Evolutionary conservation across 495 filamentous ascomycete genomes (phyloP).

Genomic region (Tetracladium setigerum): DNA sequence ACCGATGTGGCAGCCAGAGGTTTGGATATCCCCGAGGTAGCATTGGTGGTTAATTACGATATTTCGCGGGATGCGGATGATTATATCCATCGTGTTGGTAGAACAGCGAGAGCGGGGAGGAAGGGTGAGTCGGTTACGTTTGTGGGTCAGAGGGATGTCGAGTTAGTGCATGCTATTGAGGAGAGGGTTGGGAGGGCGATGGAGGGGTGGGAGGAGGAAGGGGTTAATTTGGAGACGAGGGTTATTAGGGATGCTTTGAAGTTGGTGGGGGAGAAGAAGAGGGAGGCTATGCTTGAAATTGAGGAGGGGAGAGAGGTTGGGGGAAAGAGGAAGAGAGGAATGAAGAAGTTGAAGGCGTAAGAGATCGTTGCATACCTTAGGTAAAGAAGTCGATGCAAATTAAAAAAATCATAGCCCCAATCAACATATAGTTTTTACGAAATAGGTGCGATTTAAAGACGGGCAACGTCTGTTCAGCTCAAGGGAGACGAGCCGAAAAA

Average conservation of each 20-base stretch:
- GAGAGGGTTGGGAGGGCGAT: constrained; percentile 71
- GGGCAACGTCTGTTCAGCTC: too few species aligned
- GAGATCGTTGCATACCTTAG: too few species aligned
- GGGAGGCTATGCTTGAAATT: constrained; percentile 80
- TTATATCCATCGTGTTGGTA: constrained; percentile 93
- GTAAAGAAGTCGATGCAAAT: too few species aligned
- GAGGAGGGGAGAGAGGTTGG: constrained; percentile 85
- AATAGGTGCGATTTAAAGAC: too few species aligned
- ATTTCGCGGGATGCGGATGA: constrained; percentile 93
- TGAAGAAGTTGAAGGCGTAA: constrained; percentile 22
- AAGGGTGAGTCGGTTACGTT: constrained; percentile 77
- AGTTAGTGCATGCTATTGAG: constrained; percentile 82
- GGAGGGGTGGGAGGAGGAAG: constrained; percentile 76
- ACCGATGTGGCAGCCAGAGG: constrained; percentile 95
- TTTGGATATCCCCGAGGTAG: constrained; percentile 91
- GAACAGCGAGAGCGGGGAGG: constrained; percentile 86
- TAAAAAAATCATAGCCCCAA: too few species aligned
- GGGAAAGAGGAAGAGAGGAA: constrained; percentile 61
- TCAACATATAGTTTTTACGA: too few species aligned
- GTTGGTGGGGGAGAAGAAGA: constrained; percentile 83
- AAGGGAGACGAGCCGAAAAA: too few species aligned
- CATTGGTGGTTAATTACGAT: constrained; percentile 89
- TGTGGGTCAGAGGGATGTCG: constrained; percentile 86
- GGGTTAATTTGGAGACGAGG: constrained; percentile 80
- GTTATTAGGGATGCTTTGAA: constrained; percentile 80